phyloP scores from a whole-genome alignment of 2,329 filamentous ascomycete species.

The Tolypocladium tundrense region DNA sequence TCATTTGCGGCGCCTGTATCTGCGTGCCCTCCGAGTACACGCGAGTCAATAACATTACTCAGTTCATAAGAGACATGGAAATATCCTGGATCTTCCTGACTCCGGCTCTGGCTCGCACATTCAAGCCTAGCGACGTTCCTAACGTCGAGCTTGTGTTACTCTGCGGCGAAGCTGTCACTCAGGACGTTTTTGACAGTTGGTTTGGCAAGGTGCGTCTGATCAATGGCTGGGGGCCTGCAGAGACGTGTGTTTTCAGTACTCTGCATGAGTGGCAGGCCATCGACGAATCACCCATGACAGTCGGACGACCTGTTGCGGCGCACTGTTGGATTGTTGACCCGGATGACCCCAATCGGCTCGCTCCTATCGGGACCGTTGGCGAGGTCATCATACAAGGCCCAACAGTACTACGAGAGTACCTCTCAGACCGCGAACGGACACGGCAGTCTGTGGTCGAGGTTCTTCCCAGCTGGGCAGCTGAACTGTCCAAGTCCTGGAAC shows the following conservation, averaged over 20 bases:
- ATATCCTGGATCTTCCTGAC: constrained; percentile 2
- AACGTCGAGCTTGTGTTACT: constrained; percentile 1
- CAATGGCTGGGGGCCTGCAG: neutral
- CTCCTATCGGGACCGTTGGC: neutral
- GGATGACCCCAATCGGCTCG: neutral
- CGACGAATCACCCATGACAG: neutral
- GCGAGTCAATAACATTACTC: neutral
- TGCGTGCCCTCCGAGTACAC: constrained; percentile 3
- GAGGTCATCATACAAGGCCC: neutral
- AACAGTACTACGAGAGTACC: neutral
- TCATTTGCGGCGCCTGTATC: constrained; percentile 2
- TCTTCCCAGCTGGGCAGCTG: too few relatives aligned
- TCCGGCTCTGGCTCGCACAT: neutral
- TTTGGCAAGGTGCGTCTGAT: neutral
- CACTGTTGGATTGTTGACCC: neutral
- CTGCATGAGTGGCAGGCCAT: neutral
- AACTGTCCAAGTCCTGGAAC: neutral
- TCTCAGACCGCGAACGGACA: neutral
- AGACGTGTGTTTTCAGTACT: neutral
- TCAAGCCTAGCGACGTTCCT: constrained; percentile 1
- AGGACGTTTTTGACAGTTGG: neutral
- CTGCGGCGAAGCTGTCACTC: constrained; percentile 1
- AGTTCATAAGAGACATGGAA: neutral
- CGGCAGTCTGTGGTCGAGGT: too few relatives aligned
- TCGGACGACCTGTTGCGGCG: neutral